phyloP scores from a whole-genome alignment of 192 early-diverging fungal genomes.

The Gaertneriomyces sp. region DNA sequence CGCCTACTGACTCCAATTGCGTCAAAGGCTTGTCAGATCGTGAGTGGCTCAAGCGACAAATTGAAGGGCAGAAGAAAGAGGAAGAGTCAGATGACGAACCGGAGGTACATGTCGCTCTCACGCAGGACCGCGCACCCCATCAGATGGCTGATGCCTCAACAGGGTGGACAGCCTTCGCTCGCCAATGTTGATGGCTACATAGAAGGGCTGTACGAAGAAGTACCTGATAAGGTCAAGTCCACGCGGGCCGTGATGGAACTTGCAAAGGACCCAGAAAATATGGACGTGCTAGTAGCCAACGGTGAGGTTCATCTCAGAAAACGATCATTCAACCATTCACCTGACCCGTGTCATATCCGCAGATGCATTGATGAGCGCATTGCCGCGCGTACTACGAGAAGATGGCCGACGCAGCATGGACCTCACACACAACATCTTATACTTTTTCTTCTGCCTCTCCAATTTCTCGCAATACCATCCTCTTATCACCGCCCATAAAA shows the following conservation, averaged over 20 bases:
- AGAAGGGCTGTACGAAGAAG: slow-evolving; percentile 55
- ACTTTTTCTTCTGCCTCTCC: slow-evolving; percentile 58
- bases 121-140: not conserved
- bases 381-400: slow-evolving; percentile 55
- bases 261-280: slow-evolving; percentile 44
- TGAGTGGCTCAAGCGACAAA: slow-evolving; percentile 30
- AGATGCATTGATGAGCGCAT: slow-evolving; percentile 46
- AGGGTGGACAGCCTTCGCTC: slow-evolving; percentile 36
- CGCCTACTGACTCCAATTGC: too few relatives aligned
- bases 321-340: not conserved
- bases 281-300: slow-evolving; percentile 41
- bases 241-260: slow-evolving; percentile 46
- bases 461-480: slow-evolving; percentile 51
- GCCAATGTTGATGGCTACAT: slow-evolving; percentile 48
- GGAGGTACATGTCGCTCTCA: slow-evolving; percentile 12
- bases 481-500: slow-evolving; percentile 54
- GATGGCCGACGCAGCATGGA: slow-evolving; percentile 49
- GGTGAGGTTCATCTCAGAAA: slow-evolving; percentile 10
- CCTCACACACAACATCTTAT: slow-evolving; percentile 55
- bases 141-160: not conserved
- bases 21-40: slow-evolving; percentile 21
- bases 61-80: slow-evolving; percentile 28
- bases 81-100: slow-evolving; percentile 22
- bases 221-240: slow-evolving; percentile 48
- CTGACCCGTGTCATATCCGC: not conserved